Evolutionary conservation across 495 filamentous ascomycete species (phyloP).

Genomic region (Aeminium ludgeri): DNA sequence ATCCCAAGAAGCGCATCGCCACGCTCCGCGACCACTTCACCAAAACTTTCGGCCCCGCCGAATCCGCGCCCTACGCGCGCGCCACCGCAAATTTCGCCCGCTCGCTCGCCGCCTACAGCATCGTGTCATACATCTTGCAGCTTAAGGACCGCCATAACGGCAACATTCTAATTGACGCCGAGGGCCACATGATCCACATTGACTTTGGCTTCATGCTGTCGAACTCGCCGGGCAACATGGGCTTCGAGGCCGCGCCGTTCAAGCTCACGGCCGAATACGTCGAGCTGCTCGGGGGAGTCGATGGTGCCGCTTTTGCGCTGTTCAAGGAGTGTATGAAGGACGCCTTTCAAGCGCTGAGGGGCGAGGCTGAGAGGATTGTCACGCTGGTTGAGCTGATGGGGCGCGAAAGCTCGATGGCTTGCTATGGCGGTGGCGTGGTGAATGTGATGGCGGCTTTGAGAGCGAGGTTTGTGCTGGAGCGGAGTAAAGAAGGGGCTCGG

Average conservation of each 20-base stretch:
- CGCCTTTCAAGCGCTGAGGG: constrained; percentile 55
- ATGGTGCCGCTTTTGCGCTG: constrained; percentile 42
- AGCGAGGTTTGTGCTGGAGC: constrained; percentile 52
- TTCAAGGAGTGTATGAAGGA: constrained; percentile 57
- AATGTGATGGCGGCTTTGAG: constrained; percentile 45
- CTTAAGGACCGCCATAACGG: constrained; percentile 71
- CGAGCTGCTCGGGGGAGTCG: constrained; percentile 52
- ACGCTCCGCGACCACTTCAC: constrained; percentile 61
- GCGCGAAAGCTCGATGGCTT: constrained; percentile 57
- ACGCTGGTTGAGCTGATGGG: constrained; percentile 64
- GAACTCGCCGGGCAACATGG: constrained; percentile 58
- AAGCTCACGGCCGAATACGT: constrained; percentile 66
- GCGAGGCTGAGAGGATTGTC: constrained; percentile 54
- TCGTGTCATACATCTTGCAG: constrained; percentile 59
- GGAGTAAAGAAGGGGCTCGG: constrained; percentile 58
- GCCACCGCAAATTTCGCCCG: constrained; percentile 54
- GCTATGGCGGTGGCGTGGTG: constrained; percentile 45
- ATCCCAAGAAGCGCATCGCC: constrained; percentile 49
- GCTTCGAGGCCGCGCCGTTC: constrained; percentile 65
- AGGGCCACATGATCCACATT: constrained; percentile 66
- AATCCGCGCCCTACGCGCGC: constrained; percentile 41
- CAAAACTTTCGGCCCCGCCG: constrained; percentile 50
- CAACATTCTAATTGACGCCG: constrained; percentile 61
- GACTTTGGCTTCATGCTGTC: constrained; percentile 74
- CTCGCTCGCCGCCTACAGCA: constrained; percentile 56